These are phyloP conservation scores for Termitomyces sp. DNA, from an alignment of 768 basidiomycete species.

Conservation along the genomic window DNA sequence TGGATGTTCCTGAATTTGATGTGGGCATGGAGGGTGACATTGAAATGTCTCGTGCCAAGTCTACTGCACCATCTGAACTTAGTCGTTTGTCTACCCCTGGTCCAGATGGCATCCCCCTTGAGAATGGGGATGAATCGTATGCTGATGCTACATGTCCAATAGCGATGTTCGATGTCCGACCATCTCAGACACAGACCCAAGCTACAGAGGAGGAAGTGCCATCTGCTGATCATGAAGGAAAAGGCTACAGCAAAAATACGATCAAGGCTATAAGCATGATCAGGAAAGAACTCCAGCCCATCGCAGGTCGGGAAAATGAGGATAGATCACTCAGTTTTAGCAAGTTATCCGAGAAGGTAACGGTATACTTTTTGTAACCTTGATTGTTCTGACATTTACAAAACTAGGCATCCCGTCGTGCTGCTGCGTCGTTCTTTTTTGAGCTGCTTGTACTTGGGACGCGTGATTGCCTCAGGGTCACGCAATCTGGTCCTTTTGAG, in stretches of 20 bases:
- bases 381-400: conserved; percentile 1
- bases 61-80: conserved; percentile 46
- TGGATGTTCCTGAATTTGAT: conserved; percentile 55
- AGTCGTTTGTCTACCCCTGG: conserved; percentile 67
- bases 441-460: conserved; percentile 93
- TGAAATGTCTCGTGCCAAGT: conserved; percentile 37
- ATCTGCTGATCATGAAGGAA: conserved; percentile 44
- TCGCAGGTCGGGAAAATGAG: conserved; percentile 35
- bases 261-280: conserved; percentile 76
- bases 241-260: conserved; percentile 86
- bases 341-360: conserved; percentile 71
- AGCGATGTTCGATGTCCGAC: conserved; percentile 70
- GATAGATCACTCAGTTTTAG: conserved; percentile 74
- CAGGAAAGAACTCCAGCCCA: conserved; percentile 61
- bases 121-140: conserved; percentile 60
- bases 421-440: conserved; percentile 96
- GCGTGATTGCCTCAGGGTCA: conserved; percentile 80
- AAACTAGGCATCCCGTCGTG: conserved; percentile 76
- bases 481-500: conserved; percentile 70
- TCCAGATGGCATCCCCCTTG: conserved; percentile 40
- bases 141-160: conserved; percentile 73
- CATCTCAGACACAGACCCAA: conserved; percentile 44
- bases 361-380: not conserved
- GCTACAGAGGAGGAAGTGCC: conserved; percentile 33
- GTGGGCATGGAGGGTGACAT: conserved; percentile 29